Evolutionary conservation across 768 basidiomycete species (phyloP).

Genomic region (Gloeopeniophorella convolvens): DNA sequence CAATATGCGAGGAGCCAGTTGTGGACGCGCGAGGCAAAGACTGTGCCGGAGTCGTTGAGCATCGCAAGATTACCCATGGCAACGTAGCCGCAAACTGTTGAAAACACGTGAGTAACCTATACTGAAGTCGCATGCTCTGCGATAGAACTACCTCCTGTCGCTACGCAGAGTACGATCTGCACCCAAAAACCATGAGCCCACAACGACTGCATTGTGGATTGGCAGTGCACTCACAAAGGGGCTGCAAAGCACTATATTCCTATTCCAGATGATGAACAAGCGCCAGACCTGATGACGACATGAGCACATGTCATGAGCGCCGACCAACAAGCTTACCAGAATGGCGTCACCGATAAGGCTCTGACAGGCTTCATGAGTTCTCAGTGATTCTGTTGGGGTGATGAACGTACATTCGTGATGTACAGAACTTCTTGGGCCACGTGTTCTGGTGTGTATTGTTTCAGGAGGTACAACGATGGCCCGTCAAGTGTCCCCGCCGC

Average conservation of each 20-base stretch:
- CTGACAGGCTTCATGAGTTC: too few species aligned
- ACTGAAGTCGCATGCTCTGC: too few species aligned
- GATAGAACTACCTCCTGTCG: not conserved
- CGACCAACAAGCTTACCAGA: not conserved
- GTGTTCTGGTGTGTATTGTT: conserved; percentile 3
- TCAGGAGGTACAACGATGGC: not conserved
- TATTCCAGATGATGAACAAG: conserved; percentile 12
- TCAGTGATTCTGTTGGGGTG: not conserved
- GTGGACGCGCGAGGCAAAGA: not conserved
- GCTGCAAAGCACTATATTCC: not conserved
- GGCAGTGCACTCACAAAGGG: conserved; percentile 15
- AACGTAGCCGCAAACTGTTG: conserved; percentile 6
- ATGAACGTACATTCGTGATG: conserved; percentile 6
- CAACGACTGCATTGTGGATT: too few species aligned
- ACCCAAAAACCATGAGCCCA: not conserved
- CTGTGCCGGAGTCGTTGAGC: not conserved
- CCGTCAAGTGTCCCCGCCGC: not conserved
- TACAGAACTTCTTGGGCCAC: conserved; percentile 3
- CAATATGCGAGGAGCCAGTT: conserved; percentile 7
- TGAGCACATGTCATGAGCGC: not conserved
- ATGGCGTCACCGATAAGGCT: conserved; percentile 14
- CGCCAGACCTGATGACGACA: conserved; percentile 9
- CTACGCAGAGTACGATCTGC: not conserved
- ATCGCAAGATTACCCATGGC: not conserved
- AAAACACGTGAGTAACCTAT: not conserved